phyloP scores from a whole-genome alignment of 495 filamentous ascomycete genomes.

The Tuber calosporum region DNA sequence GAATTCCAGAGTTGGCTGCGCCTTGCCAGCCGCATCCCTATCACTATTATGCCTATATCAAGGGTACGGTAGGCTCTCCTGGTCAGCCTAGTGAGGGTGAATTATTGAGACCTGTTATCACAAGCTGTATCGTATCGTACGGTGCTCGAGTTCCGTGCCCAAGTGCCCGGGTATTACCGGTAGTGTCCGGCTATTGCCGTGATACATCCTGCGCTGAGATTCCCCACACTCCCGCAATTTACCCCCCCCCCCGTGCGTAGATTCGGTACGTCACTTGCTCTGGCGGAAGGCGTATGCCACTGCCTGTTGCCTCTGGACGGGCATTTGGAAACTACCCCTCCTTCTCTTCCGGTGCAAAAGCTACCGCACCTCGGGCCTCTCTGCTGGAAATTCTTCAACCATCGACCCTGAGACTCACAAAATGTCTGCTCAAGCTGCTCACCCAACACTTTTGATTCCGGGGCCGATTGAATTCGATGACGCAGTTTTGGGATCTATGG shows the following conservation, averaged over 20 bases:
- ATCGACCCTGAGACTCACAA: neutral
- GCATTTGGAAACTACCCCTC: constrained; percentile 14
- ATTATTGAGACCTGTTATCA: neutral
- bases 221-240: constrained; percentile 4
- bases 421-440: constrained; percentile 38
- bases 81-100: too few relatives aligned
- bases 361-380: constrained; percentile 17
- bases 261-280: too few relatives aligned
- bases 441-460: constrained; percentile 68
- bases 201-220: neutral
- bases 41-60: too few relatives aligned
- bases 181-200: neutral
- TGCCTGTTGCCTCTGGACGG: constrained; percentile 36
- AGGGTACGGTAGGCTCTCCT: too few relatives aligned
- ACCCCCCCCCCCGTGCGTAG: too few relatives aligned
- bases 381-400: constrained; percentile 8
- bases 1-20: neutral
- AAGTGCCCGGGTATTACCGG: too few relatives aligned
- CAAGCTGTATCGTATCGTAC: neutral
- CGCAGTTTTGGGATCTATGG: constrained; percentile 90
- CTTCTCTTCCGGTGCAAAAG: constrained; percentile 2
- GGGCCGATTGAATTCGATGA: constrained; percentile 98
- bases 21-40: neutral
- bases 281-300: constrained; percentile 26
- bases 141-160: too few relatives aligned